Conservation (phyloP, 2,329 filamentous ascomycete species). For the Aplosporella prunicola region DNA sequence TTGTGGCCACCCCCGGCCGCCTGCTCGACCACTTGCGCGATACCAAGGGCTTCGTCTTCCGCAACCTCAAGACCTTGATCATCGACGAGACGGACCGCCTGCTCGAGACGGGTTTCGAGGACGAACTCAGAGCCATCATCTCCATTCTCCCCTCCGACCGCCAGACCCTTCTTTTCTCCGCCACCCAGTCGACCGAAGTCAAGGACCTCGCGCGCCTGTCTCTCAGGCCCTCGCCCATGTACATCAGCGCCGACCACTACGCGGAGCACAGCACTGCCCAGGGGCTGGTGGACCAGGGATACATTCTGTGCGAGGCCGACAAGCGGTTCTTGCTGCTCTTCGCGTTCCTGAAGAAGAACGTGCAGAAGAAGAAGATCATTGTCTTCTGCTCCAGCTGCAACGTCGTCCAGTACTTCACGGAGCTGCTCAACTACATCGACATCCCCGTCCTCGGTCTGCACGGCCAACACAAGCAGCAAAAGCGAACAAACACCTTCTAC, state of each 20-base stretch:
- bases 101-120: conserved; percentile 94
- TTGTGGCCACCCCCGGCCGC: conserved; percentile 65
- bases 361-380: conserved; percentile 95
- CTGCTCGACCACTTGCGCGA: conserved; percentile 91
- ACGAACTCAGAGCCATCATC: conserved; percentile 92
- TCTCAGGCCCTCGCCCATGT: conserved; percentile 78
- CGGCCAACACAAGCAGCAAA: conserved; percentile 95
- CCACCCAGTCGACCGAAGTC: conserved; percentile 96
- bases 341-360: conserved; percentile 83
- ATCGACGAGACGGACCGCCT: conserved; percentile 98
- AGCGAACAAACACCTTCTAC: conserved; percentile 97
- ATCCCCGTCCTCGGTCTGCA: conserved; percentile 78
- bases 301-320: conserved; percentile 86
- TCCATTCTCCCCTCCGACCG: conserved; percentile 76
- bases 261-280: conserved; percentile 88
- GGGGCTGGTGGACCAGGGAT: conserved; percentile 90
- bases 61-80: conserved; percentile 83
- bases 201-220: conserved; percentile 94
- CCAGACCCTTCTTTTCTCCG: conserved; percentile 97
- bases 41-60: conserved; percentile 80
- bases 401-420: conserved; percentile 85
- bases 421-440: conserved; percentile 96
- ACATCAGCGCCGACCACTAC: conserved; percentile 91
- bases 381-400: conserved; percentile 72
- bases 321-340: conserved; percentile 90